These are phyloP conservation scores for Starmerella davenportii DNA, from an alignment of 805 yeast genomes.

Conservation along the genomic window DNA sequence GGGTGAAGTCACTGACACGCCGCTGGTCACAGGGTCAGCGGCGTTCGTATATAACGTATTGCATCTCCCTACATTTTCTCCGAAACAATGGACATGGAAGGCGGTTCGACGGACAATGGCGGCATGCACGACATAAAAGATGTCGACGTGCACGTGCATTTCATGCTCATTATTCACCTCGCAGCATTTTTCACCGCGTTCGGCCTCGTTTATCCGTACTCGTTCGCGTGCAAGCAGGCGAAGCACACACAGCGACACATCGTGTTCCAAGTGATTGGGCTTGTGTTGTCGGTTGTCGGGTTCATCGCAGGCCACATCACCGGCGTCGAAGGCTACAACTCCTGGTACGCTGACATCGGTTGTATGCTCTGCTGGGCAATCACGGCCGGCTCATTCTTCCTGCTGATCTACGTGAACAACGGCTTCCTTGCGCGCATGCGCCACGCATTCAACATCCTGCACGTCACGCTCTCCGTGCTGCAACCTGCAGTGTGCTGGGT, in stretches of 20 bases:
- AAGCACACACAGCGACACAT: conserved; percentile 22
- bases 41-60: no score
- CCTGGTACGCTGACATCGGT: conserved; percentile 23
- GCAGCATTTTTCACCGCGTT: conserved; percentile 23
- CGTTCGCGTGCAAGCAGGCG: conserved; percentile 27
- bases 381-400: conserved; percentile 23
- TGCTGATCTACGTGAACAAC: conserved; percentile 24
- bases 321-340: conserved; percentile 22
- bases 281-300: conserved; percentile 23
- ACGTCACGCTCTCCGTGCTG: conserved; percentile 20
- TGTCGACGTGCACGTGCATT: conserved; percentile 11
- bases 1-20: no score
- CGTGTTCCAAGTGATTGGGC: conserved; percentile 24
- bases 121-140: background rate
- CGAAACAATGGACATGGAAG: conserved; percentile 9
- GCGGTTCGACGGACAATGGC: background rate
- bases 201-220: conserved; percentile 26
- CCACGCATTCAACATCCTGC: conserved; percentile 18
- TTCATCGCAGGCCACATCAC: conserved; percentile 25
- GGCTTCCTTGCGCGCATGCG: conserved; percentile 24
- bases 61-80: no score
- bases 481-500: conserved; percentile 50
- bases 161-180: conserved; percentile 20
- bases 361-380: conserved; percentile 21
- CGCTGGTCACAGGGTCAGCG: no score